Base-by-base conservation (phyloP, 768 basidiomycete species). In the Obba rivulosa region DNA sequence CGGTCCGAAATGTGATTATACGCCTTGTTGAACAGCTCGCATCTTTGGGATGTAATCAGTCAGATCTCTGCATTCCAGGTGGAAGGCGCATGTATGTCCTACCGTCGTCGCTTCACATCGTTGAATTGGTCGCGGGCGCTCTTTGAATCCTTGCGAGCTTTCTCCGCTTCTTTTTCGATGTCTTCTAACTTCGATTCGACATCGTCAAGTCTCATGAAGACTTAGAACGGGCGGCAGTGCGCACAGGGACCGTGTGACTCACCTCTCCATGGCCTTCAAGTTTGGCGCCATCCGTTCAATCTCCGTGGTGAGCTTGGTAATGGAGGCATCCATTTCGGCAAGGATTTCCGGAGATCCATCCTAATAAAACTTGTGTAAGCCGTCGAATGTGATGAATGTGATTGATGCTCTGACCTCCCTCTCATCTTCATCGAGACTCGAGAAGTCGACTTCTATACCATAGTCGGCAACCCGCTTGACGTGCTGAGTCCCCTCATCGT, bases 281-380 rank as follows among this genome's bases (percentile, higher is more conserved):
- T 98, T 99, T 10, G 95, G 94, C 1, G 92, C 89, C 85, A 98
- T 90, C 43, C 81, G 78, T 57, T 94, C 92, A 44, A 97, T 93
- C 55, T 97, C 94, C 10, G 73, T 67, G 45, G 72, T 79, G 22
- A 92, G 68, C 58, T 84, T 87, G 8, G 74, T 58, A 35, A 96
- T 81, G 25, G 78, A 73, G 24, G 81, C 75, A 49, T 95, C 92
- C 23, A 92, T 75, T 52, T 86, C 79, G 16, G 81, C 76, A n/a
- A 83, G 72, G 8, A 75, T 73, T 25, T 85, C 85, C 1, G 76
- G 68, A 8, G 82, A 73, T 22, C 81, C 81, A 57, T 80, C 80
- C 76, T 87, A 42, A 11, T 8, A 25, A n/a, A n/a, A n/a, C n/a
- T n/a, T n/a, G n/a, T n/a, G n/a, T n/a, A n/a, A n/a, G n/a, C n/a